A percentile compares a stretch with the other conserved stretches of the same genome.
These are phyloP conservation scores for Stemphylium vesicarium DNA, from an alignment of 2,329 filamentous ascomycete genomes.

Conservation along the genomic window DNA sequence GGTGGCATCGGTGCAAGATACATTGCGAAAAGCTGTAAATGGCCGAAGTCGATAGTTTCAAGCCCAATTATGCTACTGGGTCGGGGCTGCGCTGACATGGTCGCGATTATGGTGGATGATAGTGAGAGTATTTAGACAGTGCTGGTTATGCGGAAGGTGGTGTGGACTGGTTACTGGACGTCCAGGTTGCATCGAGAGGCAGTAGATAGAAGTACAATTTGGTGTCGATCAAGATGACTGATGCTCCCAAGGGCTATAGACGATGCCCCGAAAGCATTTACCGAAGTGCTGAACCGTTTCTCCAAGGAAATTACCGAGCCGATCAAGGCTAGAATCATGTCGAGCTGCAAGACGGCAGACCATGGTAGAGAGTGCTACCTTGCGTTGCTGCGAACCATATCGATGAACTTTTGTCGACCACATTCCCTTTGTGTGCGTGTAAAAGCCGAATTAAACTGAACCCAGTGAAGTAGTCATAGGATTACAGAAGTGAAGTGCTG, in stretches of 20 bases:
- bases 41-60: conserved; percentile 33
- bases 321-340: conserved; percentile 45
- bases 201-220: conserved; percentile 54
- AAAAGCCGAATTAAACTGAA: conserved; percentile 49
- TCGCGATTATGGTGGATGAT: conserved; percentile 40
- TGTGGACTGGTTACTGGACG: conserved; percentile 48
- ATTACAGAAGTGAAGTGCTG: conserved; percentile 44
- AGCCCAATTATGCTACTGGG: conserved; percentile 29
- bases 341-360: conserved; percentile 43
- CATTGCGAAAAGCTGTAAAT: conserved; percentile 29
- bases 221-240: conserved; percentile 49
- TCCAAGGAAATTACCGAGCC: conserved; percentile 52
- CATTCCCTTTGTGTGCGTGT: conserved; percentile 40
- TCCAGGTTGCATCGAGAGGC: conserved; percentile 46
- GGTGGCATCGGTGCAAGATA: conserved; percentile 14
- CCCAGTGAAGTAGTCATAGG: conserved; percentile 44
- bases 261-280: conserved; percentile 47
- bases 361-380: conserved; percentile 44
- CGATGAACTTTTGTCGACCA: conserved; percentile 50
- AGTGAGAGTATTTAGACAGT: conserved; percentile 46
- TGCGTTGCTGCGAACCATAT: conserved; percentile 44
- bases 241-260: conserved; percentile 42
- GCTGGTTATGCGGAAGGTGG: conserved; percentile 42
- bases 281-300: conserved; percentile 48
- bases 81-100: conserved; percentile 38